phyloP scores from a whole-genome alignment of 2,329 filamentous ascomycete genomes.

The Thelonectria olida region DNA sequence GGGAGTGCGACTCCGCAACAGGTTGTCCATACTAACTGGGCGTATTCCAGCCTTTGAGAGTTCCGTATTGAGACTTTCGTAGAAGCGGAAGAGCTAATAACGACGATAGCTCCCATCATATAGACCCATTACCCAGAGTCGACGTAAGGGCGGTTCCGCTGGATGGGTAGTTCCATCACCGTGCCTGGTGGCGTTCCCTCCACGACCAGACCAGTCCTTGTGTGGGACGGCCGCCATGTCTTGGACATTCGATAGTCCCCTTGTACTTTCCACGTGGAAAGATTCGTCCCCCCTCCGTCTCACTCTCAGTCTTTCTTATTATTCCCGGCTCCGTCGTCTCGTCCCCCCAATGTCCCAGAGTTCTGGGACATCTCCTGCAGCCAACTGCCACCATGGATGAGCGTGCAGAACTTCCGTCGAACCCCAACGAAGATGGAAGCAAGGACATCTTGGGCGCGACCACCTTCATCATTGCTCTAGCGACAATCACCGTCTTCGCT shows the following conservation, averaged over 20 bases:
- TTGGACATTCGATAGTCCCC: constrained; percentile 5
- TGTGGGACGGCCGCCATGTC: constrained; percentile 5
- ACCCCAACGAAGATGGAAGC: constrained; percentile 48
- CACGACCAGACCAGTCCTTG: not conserved
- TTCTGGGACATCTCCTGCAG: constrained; percentile 18
- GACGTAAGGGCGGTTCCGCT: constrained; percentile 1
- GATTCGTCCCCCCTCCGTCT: constrained; percentile 1
- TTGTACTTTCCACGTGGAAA: constrained; percentile 6
- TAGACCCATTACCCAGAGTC: not conserved
- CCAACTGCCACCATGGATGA: constrained; percentile 28
- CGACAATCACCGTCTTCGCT: constrained; percentile 50
- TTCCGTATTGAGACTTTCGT: not conserved
- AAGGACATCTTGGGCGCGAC: constrained; percentile 52
- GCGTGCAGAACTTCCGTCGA: constrained; percentile 35
- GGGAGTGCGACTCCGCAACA: not conserved
- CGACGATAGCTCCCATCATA: not conserved
- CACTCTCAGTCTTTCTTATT: constrained; percentile 21
- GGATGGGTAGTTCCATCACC: not conserved
- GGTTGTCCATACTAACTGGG: not conserved
- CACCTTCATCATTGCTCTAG: constrained; percentile 47
- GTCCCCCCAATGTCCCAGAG: constrained; percentile 12
- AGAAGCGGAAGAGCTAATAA: not conserved
- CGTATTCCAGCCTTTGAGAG: not conserved
- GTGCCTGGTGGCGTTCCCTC: constrained; percentile 8
- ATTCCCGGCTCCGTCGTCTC: constrained; percentile 8